Evolutionary conservation across 352 stramenopile species (phyloP), one percentile per base, ranked within the genome.

Genomic region (Pythium aphanidermatum): DNA sequence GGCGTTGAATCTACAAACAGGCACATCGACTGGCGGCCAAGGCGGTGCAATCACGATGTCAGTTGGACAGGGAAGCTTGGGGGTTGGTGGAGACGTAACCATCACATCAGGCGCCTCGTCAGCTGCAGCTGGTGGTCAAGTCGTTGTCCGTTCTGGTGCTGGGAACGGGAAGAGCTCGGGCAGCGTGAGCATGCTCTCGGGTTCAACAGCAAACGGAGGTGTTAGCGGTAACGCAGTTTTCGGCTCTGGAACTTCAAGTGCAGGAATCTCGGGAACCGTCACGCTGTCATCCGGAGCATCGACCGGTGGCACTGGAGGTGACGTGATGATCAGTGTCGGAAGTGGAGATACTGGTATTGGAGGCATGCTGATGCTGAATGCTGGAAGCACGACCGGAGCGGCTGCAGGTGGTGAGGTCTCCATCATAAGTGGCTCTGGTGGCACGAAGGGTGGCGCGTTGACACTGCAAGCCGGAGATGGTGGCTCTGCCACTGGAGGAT

Each of bases 171-270:
- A 73, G 32, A 70, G 57, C 24, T 78, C 68, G 8, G 70, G 70
- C 40, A 65, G 63, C 49, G 41, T 83, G 42, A 51, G 67, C 19
- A 49, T 83, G 30, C 58, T 58, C 30, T 64, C 61, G 14, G 62
- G 68, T 38, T 43, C 56, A 1, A 56, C 45, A 39, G 56, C 51
- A 23, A 45, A 45, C 7, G 59, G 41, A 37, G 68, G 70, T 48
- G 67, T 82, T 13, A 82, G 71, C 58, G 71, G 71, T n/a, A 73
- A 77, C 41, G 24, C 73, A 11, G 37, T 47, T 29, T 47, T 80
- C 42, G 59, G 46, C 27, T 68, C 67, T 9, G 71, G 70, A 21
- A 70, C 49, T 26, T 64, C 70, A 4, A 62, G 58, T 13, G 52
- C 60, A 43, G 70, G 70, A n/a, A 79, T 49, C 19, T 78, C 70